Evolutionary conservation across 352 stramenopile genomes (phyloP), one percentile per base, ranked within the genome.

Genomic region (Chrysophaeum taylorii): DNA sequence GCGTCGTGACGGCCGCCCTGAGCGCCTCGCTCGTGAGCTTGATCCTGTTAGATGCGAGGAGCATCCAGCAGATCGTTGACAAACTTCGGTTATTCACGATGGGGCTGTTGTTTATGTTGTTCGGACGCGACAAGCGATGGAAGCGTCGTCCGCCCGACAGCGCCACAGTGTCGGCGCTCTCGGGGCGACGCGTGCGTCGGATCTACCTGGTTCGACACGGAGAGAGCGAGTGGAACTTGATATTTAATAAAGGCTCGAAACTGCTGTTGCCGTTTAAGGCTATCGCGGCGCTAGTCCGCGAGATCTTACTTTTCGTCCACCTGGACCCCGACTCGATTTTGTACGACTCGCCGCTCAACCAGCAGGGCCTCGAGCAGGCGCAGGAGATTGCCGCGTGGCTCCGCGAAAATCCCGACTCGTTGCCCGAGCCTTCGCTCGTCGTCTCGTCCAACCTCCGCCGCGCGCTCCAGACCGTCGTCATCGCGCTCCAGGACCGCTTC

Each of bases 171-270:
- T 21, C 33, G 43, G 38, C 29, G 7, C 12, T 31, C 2, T 0
- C 14, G 15, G 25, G 2, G 16, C 37, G 15, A 37, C 12, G 27
- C 27, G 14, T 2, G 27, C 89, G 88, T 76, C 84, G 81, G 57
- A 75, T 92, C 38, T 50, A 91, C 14, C 90, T 91, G 69, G 77
- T 91, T n/a, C 84, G 86, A 18, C 86, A 92, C 50, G 84, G 82
- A 37, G 86, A 92, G 75, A 89, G 82, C 45, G 82, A 90, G 73
- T 91, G 86, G 86, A 92, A 92, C 73, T 81, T 87, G 53, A 76
- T 92, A 45, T 92, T 92, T 68, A 92, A 92, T 69, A 85, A 85
- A 42, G 83, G 84, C 37, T 82, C 79, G 27, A 80, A 85, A 0
- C 71, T 89, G 2, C 75, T 80, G 31, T 77, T 80, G 25, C 85